Evolutionary conservation across 164 flowering plant genomes (phyloP).

Genomic region (Vitis cinerea): DNA sequence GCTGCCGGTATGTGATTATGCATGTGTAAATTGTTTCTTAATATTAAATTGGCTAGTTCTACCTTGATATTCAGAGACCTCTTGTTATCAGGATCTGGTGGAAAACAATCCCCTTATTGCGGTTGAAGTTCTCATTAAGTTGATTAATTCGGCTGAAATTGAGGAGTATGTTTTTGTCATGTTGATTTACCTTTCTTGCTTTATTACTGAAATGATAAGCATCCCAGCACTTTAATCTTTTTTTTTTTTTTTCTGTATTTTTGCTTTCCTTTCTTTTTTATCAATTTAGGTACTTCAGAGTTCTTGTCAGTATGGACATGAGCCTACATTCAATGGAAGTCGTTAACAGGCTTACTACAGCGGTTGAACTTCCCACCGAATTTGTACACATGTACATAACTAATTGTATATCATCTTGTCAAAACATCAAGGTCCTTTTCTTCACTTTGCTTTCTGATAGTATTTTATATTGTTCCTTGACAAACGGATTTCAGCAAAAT

Average conservation of each 20-base stretch:
- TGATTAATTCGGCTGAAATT: slow-evolving; percentile 88
- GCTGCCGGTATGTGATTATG: slow-evolving; percentile 67
- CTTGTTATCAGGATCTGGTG: slow-evolving; percentile 75
- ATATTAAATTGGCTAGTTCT: not conserved
- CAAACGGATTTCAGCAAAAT: no score
- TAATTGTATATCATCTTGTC: slow-evolving; percentile 90
- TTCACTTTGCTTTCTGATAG: not conserved
- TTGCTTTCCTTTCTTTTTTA: slow-evolving; percentile 2
- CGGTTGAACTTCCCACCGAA: slow-evolving; percentile 88
- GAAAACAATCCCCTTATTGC: slow-evolving; percentile 96
- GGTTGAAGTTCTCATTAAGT: slow-evolving; percentile 87
- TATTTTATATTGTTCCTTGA: not conserved
- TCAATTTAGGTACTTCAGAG: slow-evolving; percentile 72
- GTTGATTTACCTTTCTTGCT: not conserved
- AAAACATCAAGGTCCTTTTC: slow-evolving; percentile 70
- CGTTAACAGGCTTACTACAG: slow-evolving; percentile 89
- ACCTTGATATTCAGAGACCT: slow-evolving; percentile 6
- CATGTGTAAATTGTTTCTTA: not conserved
- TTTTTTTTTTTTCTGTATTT: not conserved
- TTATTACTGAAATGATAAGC: no score
- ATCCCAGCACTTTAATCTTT: not conserved
- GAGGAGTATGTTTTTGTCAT: slow-evolving; percentile 55
- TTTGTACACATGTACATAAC: slow-evolving; percentile 87
- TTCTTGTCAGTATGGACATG: slow-evolving; percentile 96
- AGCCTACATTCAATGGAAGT: slow-evolving; percentile 99